phyloP scores from a whole-genome alignment of 148 eudicot genomes.

The Rhododendron ferrugineum region DNA sequence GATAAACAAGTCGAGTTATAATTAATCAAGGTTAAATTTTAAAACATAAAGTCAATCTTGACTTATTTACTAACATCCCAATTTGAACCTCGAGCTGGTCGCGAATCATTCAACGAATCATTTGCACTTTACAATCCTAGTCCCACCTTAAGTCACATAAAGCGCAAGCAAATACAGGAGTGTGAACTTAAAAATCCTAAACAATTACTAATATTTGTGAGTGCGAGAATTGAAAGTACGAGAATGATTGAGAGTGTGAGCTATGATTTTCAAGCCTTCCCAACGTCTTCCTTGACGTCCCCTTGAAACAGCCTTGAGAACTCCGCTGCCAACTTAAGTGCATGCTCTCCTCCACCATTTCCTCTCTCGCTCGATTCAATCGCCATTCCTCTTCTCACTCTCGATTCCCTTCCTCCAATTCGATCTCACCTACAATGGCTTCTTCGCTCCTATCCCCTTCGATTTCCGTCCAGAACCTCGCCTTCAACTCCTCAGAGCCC shows the following conservation, averaged over 20 bases:
- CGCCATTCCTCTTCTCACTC: conserved; percentile 9
- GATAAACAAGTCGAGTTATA: too few relatives aligned
- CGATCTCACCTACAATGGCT: conserved; percentile 35
- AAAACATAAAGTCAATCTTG: too few relatives aligned
- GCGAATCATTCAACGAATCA: too few relatives aligned
- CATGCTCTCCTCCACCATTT: conserved; percentile 11
- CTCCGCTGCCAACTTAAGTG: conserved; percentile 29
- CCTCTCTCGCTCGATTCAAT: background rate
- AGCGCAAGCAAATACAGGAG: accelerated
- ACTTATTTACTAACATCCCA: too few relatives aligned
- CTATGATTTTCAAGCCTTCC: background rate
- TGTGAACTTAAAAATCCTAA: too few relatives aligned
- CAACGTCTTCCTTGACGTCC: background rate
- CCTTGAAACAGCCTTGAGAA: conserved; percentile 19
- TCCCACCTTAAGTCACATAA: too few relatives aligned
- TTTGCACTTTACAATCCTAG: too few relatives aligned
- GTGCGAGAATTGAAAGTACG: too few relatives aligned
- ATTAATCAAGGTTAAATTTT: too few relatives aligned
- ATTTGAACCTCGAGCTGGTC: too few relatives aligned
- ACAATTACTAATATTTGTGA: too few relatives aligned
- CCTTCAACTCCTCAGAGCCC: conserved; percentile 17
- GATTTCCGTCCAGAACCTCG: conserved; percentile 26
- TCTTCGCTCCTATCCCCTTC: conserved; percentile 48
- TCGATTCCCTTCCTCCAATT: conserved; percentile 3
- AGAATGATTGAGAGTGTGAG: too few relatives aligned